A percentile compares a stretch with the other conserved stretches of the same genome.
Conservation (phyloP, 192 early-diverging fungal species). For the Linnemannia elongata region DNA sequence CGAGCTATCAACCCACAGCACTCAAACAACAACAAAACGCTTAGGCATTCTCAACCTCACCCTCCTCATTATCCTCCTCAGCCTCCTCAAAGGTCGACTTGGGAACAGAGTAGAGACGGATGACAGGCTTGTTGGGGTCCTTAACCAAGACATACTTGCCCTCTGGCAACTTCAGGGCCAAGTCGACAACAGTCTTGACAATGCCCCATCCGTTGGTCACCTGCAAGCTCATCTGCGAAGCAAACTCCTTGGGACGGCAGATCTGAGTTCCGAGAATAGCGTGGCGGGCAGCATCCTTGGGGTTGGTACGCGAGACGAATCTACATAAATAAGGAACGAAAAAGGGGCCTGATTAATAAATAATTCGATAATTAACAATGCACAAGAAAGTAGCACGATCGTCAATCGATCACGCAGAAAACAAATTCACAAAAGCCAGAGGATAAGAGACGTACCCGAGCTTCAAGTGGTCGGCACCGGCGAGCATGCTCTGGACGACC, state of each 20-base stretch:
- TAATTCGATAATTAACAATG: not conserved
- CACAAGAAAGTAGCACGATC: not conserved
- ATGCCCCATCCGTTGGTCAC: constrained; percentile 96
- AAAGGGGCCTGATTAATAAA: not conserved
- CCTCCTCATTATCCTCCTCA: constrained; percentile 57
- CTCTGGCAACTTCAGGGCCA: constrained; percentile 88
- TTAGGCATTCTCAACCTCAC: constrained; percentile 61
- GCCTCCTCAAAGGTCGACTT: constrained; percentile 73
- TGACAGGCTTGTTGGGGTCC: constrained; percentile 95
- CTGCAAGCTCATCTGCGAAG: constrained; percentile 88
- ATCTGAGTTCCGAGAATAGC: constrained; percentile 85
- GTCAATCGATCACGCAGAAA: not conserved
- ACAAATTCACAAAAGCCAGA: not conserved
- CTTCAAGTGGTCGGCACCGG: constrained; percentile 92
- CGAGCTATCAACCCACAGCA: constrained; percentile 10
- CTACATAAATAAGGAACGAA: not conserved
- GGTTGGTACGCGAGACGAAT: constrained; percentile 81
- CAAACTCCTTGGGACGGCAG: constrained; percentile 93
- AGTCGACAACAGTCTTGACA: constrained; percentile 92
- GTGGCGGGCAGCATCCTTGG: constrained; percentile 87
- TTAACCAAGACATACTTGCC: constrained; percentile 96
- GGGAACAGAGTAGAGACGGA: constrained; percentile 87
- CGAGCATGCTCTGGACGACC: constrained; percentile 92
- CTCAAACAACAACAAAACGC: constrained; percentile 21
- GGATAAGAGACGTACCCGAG: constrained; percentile 70